phyloP scores from a whole-genome alignment of 73 alveolate species.

The Symbiodinium natans region DNA sequence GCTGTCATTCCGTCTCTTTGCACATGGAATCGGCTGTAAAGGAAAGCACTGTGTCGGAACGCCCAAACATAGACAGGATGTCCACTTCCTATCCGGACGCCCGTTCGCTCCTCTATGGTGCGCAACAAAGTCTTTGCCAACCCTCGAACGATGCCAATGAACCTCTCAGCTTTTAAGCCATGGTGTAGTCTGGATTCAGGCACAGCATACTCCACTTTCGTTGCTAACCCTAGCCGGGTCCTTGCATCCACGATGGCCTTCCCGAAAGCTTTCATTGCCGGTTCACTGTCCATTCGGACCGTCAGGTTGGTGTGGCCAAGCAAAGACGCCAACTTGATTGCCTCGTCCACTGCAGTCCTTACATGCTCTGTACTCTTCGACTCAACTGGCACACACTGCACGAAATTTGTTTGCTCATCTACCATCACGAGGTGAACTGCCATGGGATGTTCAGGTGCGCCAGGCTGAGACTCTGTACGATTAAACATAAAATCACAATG shows the following conservation, averaged over 20 bases:
- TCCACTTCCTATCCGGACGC: neutral
- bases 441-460: neutral
- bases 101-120: neutral
- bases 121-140: neutral
- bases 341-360: neutral
- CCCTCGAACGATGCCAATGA: neutral
- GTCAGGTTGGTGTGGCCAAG: neutral
- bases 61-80: neutral
- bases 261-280: neutral
- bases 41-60: neutral
- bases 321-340: neutral
- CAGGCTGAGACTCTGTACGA: neutral
- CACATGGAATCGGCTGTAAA: neutral
- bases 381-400: neutral
- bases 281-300: neutral
- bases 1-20: neutral
- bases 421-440: neutral
- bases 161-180: neutral
- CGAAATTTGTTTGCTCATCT: neutral
- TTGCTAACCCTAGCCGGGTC: neutral
- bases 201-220: neutral
- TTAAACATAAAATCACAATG: neutral
- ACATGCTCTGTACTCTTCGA: no score
- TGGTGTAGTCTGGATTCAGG: neutral
- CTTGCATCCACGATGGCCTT: neutral